Percentiles rank a stretch among this genome's conserved stretches.
Conservation (phyloP, 1,284 basidiomycete species). For the Trichosporon ovoides region DNA sequence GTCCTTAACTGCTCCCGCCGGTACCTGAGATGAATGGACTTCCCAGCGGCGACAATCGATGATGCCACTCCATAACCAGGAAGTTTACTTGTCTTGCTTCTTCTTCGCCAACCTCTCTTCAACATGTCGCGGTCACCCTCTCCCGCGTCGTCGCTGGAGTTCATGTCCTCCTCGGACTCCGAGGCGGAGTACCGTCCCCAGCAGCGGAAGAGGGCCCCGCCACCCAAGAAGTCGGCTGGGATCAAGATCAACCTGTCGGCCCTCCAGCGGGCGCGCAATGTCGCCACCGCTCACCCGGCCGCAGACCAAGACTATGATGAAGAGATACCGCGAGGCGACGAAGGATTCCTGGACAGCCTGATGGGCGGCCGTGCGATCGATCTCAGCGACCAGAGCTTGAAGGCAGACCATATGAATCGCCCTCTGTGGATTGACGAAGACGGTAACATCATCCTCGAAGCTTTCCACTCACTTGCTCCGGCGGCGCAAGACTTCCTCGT, state of each 20-base stretch:
- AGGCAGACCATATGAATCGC: conserved; percentile 79
- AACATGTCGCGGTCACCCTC: conserved; percentile 41
- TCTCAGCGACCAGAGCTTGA: conserved; percentile 63
- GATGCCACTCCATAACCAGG: not conserved
- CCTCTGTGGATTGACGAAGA: conserved; percentile 96
- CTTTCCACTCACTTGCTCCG: conserved; percentile 92
- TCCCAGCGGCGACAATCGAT: not conserved
- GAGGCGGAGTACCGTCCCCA: conserved; percentile 36
- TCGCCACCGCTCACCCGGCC: conserved; percentile 26
- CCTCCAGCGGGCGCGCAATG: conserved; percentile 25
- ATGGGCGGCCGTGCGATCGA: conserved; percentile 33
- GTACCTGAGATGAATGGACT: conserved; percentile 6
- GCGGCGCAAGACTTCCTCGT: conserved; percentile 98
- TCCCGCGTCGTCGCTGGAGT: conserved; percentile 45
- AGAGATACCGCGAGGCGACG: conserved; percentile 21
- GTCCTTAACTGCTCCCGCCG: conserved; percentile 11
- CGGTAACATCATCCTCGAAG: conserved; percentile 91
- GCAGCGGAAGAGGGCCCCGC: conserved; percentile 15
- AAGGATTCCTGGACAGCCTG: conserved; percentile 31
- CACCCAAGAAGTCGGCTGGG: conserved; percentile 8
- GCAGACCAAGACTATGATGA: conserved; percentile 27
- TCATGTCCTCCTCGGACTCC: conserved; percentile 33
- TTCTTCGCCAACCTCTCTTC: not conserved
- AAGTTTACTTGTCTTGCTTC: not conserved
- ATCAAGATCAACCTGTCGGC: conserved; percentile 42